Conservation (phyloP, 495 filamentous ascomycete species). For the Podospora tetraspora region DNA sequence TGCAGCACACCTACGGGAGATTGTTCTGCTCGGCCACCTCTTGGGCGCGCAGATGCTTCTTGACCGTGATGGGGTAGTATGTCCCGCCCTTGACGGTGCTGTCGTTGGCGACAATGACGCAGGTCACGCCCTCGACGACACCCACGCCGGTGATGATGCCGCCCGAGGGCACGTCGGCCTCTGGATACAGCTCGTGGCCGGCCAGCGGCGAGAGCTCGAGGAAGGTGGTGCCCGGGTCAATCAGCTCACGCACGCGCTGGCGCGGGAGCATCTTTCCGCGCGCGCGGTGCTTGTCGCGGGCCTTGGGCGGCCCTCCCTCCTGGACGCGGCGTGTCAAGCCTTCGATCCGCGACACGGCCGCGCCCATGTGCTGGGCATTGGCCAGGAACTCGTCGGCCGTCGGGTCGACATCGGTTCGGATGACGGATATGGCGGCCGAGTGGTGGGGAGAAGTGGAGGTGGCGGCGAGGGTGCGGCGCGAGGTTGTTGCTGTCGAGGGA, state of each 20-base stretch:
- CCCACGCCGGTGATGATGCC: slow-evolving; percentile 94
- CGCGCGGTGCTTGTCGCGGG: slow-evolving; percentile 80
- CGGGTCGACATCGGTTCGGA: slow-evolving; percentile 72
- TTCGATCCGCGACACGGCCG: slow-evolving; percentile 60
- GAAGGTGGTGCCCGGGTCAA: slow-evolving; percentile 87
- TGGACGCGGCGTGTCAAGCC: slow-evolving; percentile 64
- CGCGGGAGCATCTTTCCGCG: slow-evolving; percentile 92
- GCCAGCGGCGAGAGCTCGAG: slow-evolving; percentile 86
- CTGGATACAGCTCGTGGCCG: slow-evolving; percentile 78
- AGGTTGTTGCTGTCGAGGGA: slow-evolving; percentile 5
- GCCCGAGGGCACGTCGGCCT: slow-evolving; percentile 64
- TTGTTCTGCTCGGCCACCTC: slow-evolving; percentile 85
- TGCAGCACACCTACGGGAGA: slow-evolving; percentile 40
- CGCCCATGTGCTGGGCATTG: slow-evolving; percentile 73
- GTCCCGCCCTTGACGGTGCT: slow-evolving; percentile 99
- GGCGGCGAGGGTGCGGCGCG: slow-evolving; percentile 46
- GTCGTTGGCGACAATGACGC: slow-evolving; percentile 95
- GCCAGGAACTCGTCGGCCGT: slow-evolving; percentile 72
- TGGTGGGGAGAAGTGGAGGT: slow-evolving; percentile 64
- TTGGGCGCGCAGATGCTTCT: slow-evolving; percentile 94
- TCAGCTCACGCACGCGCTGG: slow-evolving; percentile 79
- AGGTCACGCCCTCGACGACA: slow-evolving; percentile 81
- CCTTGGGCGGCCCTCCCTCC: slow-evolving; percentile 74
- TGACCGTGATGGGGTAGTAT: slow-evolving; percentile 96
- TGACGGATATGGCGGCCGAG: slow-evolving; percentile 67